These are phyloP conservation scores for Isochrysis galbana DNA, from an alignment of 78 protist genomes.

Conservation along the genomic window DNA sequence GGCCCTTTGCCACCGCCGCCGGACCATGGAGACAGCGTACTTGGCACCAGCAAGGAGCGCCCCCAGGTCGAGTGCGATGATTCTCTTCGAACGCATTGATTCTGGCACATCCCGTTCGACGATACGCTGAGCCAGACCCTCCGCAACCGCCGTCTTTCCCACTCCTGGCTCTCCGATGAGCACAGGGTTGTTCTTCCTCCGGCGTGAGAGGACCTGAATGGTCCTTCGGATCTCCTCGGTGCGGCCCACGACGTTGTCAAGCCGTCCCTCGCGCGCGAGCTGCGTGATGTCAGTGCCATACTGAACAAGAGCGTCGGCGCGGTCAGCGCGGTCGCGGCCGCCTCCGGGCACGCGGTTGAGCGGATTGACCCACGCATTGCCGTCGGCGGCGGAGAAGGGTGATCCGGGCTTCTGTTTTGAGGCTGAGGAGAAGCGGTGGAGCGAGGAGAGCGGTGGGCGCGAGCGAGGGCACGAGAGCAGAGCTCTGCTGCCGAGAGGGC, in stretches of 20 bases:
- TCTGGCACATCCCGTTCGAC: conserved; percentile 48
- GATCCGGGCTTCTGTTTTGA: too few species aligned
- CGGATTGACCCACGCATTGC: conserved; percentile 16
- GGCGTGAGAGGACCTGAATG: conserved; percentile 75
- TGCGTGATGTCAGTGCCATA: conserved; percentile 79
- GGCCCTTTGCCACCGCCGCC: too few species aligned
- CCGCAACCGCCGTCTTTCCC: conserved; percentile 91
- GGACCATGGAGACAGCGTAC: too few species aligned
- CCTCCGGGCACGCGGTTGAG: neutral
- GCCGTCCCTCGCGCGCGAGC: conserved; percentile 87
- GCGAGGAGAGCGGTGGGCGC: too few species aligned
- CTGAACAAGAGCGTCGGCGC: conserved; percentile 72
- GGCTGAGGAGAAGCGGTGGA: too few species aligned
- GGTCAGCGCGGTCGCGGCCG: neutral
- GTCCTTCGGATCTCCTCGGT: conserved; percentile 95
- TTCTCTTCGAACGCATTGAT: neutral
- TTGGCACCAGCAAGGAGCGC: conserved; percentile 3
- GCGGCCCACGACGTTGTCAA: conserved; percentile 98
- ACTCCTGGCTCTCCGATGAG: conserved; percentile 98
- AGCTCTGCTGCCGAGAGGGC: too few species aligned
- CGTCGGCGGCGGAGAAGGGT: too few species aligned
- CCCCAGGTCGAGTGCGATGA: conserved; percentile 41
- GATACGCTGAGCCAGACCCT: conserved; percentile 92
- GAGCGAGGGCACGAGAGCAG: too few species aligned
- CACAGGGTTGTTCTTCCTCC: conserved; percentile 97